Conservation (phyloP, 2,329 filamentous ascomycete genomes). For the Apiospora arundinis region DNA sequence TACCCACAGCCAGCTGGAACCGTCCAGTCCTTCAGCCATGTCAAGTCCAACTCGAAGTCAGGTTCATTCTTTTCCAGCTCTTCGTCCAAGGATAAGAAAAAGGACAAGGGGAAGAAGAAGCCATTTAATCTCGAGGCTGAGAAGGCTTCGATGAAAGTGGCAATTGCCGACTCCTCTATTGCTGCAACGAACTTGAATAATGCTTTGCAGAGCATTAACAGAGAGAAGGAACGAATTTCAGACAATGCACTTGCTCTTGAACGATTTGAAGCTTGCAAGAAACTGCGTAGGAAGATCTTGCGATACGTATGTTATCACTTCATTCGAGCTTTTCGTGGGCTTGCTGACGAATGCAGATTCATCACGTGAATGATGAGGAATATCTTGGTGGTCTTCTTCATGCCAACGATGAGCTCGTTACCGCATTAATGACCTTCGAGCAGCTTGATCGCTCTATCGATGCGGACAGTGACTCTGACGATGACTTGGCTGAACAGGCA, state of each 20-base stretch:
- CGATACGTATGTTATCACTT: slow-evolving; percentile 68
- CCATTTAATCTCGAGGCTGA: slow-evolving; percentile 87
- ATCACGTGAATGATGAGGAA: slow-evolving; percentile 88
- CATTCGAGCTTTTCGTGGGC: neutral
- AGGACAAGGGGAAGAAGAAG: slow-evolving; percentile 61
- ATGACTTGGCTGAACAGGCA: slow-evolving; percentile 71
- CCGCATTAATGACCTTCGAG: slow-evolving; percentile 91
- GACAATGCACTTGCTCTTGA: slow-evolving; percentile 78
- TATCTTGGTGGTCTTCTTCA: slow-evolving; percentile 91
- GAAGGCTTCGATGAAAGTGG: slow-evolving; percentile 83
- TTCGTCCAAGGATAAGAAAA: slow-evolving; percentile 56
- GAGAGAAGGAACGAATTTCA: slow-evolving; percentile 86
- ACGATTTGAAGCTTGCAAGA: slow-evolving; percentile 86
- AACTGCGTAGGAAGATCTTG: slow-evolving; percentile 80
- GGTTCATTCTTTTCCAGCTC: slow-evolving; percentile 48
- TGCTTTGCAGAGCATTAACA: slow-evolving; percentile 86
- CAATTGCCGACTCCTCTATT: slow-evolving; percentile 89
- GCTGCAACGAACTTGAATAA: slow-evolving; percentile 92
- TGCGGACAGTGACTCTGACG: slow-evolving; percentile 73
- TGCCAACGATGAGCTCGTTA: slow-evolving; percentile 95
- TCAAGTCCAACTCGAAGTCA: slow-evolving; percentile 43
- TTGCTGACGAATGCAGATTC: slow-evolving; percentile 63
- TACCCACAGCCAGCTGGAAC: slow-evolving; percentile 38
- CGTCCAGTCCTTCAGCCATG: slow-evolving; percentile 47
- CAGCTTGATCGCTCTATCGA: slow-evolving; percentile 88